A percentile compares a stretch with the other conserved stretches of the same genome.
These are phyloP conservation scores for Orbilia javanica DNA, from an alignment of 2,329 filamentous ascomycete species.

Conservation along the genomic window DNA sequence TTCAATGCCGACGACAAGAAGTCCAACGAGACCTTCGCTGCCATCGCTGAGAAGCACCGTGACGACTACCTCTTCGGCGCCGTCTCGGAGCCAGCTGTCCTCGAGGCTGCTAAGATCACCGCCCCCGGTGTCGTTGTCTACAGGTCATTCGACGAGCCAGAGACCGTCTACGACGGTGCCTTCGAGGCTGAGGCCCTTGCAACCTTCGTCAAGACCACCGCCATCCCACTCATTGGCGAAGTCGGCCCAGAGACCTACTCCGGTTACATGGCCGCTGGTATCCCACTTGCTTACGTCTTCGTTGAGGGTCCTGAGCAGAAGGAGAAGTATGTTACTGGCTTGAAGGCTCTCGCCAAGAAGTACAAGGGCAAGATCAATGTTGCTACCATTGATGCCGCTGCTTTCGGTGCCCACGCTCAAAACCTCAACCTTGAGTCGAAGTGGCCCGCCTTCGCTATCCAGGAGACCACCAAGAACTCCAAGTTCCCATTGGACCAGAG, in stretches of 20 bases:
- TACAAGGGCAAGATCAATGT: constrained; percentile 97
- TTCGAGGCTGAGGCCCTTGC: constrained; percentile 85
- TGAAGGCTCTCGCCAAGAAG: constrained; percentile 90
- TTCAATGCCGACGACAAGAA: constrained; percentile 82
- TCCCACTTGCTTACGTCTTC: constrained; percentile 98
- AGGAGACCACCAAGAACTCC: constrained; percentile 93
- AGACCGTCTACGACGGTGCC: constrained; percentile 83
- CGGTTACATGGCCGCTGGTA: constrained; percentile 89
- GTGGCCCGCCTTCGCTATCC: constrained; percentile 98
- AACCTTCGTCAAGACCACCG: constrained; percentile 83
- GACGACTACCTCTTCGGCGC: constrained; percentile 94
- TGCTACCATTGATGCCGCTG: constrained; percentile 93
- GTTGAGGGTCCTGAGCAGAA: constrained; percentile 92
- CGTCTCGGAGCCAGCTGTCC: constrained; percentile 83
- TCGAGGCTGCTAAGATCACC: constrained; percentile 89
- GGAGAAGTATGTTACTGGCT: constrained; percentile 77
- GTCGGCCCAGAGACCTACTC: constrained; percentile 97
- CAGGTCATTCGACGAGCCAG: constrained; percentile 98
- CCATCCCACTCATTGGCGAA: constrained; percentile 92
- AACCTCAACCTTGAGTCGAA: constrained; percentile 98
- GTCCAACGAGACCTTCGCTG: constrained; percentile 85
- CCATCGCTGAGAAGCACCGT: constrained; percentile 80
- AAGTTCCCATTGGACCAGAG: constrained; percentile 95
- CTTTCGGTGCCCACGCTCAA: constrained; percentile 91
- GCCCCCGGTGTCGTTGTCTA: constrained; percentile 91